Evolutionary conservation across 1,284 basidiomycete species (phyloP).

Genomic region (Marasmius fiardii): DNA sequence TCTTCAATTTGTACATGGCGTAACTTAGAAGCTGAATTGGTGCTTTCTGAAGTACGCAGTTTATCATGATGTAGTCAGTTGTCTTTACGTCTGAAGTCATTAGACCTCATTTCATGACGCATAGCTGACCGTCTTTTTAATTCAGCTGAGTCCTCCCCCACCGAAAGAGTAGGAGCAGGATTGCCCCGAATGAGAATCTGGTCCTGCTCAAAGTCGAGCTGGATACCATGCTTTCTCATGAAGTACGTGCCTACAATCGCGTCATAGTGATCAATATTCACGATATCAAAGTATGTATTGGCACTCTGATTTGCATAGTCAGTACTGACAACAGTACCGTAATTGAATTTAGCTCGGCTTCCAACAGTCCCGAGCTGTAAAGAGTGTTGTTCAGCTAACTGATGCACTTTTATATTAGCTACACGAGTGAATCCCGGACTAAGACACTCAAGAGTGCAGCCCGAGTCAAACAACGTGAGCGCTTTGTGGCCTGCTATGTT

Average conservation of each 20-base stretch:
- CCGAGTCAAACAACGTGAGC: constrained; percentile 10
- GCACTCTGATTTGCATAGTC: constrained; percentile 19
- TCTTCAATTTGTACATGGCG: too few species aligned
- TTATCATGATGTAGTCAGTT: background rate
- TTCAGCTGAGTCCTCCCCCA: constrained; percentile 11
- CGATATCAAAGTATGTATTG: constrained; percentile 20
- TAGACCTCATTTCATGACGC: constrained; percentile 2
- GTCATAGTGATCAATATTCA: too few species aligned
- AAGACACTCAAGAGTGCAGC: too few species aligned
- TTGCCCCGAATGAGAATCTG: constrained; percentile 10
- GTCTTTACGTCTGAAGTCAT: background rate
- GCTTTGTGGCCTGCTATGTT: constrained; percentile 6
- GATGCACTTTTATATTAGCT: too few species aligned
- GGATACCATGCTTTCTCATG: constrained; percentile 19
- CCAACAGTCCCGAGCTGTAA: constrained; percentile 15
- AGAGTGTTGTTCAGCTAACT: constrained; percentile 10
- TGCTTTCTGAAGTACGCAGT: background rate
- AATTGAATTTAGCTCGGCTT: constrained; percentile 15
- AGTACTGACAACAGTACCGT: constrained; percentile 1
- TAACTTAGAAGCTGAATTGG: too few species aligned
- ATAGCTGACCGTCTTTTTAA: constrained; percentile 4
- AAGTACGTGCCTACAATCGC: constrained; percentile 27
- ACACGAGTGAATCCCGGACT: too few species aligned
- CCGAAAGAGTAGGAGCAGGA: constrained; percentile 9
- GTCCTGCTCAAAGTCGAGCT: constrained; percentile 23